Conservation (phyloP, 1,284 basidiomycete species). For the Irpex sp. region DNA sequence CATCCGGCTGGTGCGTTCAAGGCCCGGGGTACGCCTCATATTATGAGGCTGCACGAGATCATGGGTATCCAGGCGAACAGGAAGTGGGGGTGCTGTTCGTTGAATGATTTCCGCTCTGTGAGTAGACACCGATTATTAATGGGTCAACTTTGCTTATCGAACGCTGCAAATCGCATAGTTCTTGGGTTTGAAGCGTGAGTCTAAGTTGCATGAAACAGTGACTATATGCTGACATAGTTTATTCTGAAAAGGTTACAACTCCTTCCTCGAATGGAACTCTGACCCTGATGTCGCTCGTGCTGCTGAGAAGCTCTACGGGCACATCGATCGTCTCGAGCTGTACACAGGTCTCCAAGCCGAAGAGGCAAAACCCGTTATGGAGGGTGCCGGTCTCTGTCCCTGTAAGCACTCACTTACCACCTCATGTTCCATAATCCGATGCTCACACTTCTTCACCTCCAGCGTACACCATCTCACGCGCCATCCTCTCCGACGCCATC, state of each 20-base stretch:
- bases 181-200: slow-evolving; percentile 69
- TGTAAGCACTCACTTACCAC: slow-evolving; percentile 33
- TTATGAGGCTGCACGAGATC: slow-evolving; percentile 76
- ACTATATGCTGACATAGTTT: no score
- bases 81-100: slow-evolving; percentile 77
- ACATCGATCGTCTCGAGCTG: slow-evolving; percentile 79
- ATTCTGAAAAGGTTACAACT: slow-evolving; percentile 39
- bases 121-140: no score
- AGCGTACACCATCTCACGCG: slow-evolving; percentile 84
- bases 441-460: background rate
- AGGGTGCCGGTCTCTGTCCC: slow-evolving; percentile 80
- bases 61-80: slow-evolving; percentile 81
- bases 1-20: slow-evolving; percentile 75
- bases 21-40: slow-evolving; percentile 71
- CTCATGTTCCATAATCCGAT: background rate
- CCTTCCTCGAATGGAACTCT: slow-evolving; percentile 82
- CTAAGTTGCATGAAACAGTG: no score
- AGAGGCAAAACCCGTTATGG: slow-evolving; percentile 70
- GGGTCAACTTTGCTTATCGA: no score
- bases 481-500: slow-evolving; percentile 87
- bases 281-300: slow-evolving; percentile 66
- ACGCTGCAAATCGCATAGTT: slow-evolving; percentile 35
- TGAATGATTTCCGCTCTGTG: slow-evolving; percentile 83
- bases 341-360: slow-evolving; percentile 71
- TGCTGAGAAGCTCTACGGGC: slow-evolving; percentile 74